Evolutionary conservation across 345 rosid species (phyloP).

Genomic region (Salix koriyanagi): DNA sequence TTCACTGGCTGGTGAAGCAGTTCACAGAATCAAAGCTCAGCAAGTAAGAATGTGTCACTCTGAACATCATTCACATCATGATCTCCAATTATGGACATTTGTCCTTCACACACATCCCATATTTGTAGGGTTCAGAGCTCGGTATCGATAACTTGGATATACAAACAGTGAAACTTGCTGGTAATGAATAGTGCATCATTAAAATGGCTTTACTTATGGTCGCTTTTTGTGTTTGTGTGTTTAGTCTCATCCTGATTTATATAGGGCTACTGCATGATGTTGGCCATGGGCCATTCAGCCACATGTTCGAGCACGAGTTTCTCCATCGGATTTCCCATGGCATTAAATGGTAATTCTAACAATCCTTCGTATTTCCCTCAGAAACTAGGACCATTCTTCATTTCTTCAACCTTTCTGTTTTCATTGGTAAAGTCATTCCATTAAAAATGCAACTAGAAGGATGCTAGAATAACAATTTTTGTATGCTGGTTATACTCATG

Average conservation of each 20-base stretch:
- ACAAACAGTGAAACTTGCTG: conserved; percentile 31
- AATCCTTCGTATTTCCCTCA: neutral
- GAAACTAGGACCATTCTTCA: neutral
- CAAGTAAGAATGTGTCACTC: conserved; percentile 18
- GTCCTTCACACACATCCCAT: neutral
- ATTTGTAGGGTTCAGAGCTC: conserved; percentile 19
- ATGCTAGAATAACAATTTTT: too few relatives aligned
- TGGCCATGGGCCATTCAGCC: conserved; percentile 35
- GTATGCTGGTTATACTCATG: too few relatives aligned
- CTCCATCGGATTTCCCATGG: conserved; percentile 16
- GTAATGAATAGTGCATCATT: conserved; percentile 8
- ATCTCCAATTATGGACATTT: neutral
- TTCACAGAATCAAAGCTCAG: conserved; percentile 16
- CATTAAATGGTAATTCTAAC: conserved; percentile 16
- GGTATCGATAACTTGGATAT: conserved; percentile 19
- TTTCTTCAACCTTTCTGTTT: neutral
- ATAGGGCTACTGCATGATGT: conserved; percentile 30
- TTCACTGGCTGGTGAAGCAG: conserved; percentile 24
- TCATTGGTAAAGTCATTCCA: neutral
- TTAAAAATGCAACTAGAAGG: too few relatives aligned
- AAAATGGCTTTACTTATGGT: neutral
- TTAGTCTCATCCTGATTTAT: neutral
- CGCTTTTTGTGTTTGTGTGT: neutral
- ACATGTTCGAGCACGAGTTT: conserved; percentile 26
- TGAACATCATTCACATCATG: neutral